These are phyloP conservation scores for Choanephora cucurbitarum DNA, from an alignment of 371 early-diverging fungal species.

Conservation along the genomic window DNA sequence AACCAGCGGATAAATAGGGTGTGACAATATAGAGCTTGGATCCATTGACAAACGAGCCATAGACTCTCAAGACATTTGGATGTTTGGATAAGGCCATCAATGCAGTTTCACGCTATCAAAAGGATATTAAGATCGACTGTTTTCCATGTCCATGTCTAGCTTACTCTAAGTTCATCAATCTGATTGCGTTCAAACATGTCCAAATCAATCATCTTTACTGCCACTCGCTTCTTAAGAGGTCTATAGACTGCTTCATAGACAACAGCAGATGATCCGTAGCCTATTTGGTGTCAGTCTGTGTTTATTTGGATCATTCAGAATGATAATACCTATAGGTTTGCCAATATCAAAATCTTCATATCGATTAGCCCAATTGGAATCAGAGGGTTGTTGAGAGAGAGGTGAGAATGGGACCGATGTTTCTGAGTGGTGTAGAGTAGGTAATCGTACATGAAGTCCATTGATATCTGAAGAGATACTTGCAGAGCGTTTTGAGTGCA, in stretches of 20 bases:
- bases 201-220: conserved; percentile 88
- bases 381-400: conserved; percentile 19
- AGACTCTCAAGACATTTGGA: conserved; percentile 80
- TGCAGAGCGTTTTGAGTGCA: conserved; percentile 16
- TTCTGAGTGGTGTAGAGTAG: conserved; percentile 19
- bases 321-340: conserved; percentile 40
- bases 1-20: conserved; percentile 83
- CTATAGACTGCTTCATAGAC: conserved; percentile 83
- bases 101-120: conserved; percentile 76
- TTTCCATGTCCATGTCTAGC: too few relatives aligned
- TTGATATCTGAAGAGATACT: conserved; percentile 16
- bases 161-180: conserved; percentile 88
- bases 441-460: conserved; percentile 22
- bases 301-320: too few relatives aligned
- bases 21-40: conserved; percentile 82
- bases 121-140: too few relatives aligned
- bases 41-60: conserved; percentile 80
- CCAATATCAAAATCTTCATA: conserved; percentile 51
- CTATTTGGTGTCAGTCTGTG: too few relatives aligned
- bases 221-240: conserved; percentile 71
- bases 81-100: conserved; percentile 87
- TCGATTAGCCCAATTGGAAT: conserved; percentile 36
- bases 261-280: conserved; percentile 88
- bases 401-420: conserved; percentile 9
- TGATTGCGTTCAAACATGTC: conserved; percentile 94